A percentile compares a stretch with the other conserved stretches of the same genome.
Evolutionary conservation across 768 basidiomycete genomes (phyloP).

Genomic region (Candolleomyces efflorescens): DNA sequence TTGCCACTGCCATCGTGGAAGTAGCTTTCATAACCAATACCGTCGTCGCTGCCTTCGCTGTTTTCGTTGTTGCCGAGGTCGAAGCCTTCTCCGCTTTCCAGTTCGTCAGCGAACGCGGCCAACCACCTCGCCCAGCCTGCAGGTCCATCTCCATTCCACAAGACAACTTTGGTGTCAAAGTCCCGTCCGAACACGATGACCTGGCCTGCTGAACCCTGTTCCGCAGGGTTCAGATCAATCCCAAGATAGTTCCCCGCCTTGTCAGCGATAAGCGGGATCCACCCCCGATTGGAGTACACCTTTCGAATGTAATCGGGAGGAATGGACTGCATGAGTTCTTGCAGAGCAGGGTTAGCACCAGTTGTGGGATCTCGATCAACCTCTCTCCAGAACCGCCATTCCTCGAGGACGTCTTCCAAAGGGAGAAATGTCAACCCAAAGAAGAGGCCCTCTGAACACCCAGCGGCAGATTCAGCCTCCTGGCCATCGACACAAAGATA

Average conservation of each 20-base stretch:
- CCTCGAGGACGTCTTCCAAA: constrained; percentile 88
- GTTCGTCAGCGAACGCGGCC: constrained; percentile 83
- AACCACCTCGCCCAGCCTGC: constrained; percentile 96
- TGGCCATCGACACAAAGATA: constrained; percentile 90
- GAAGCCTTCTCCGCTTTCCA: constrained; percentile 87
- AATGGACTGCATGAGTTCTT: constrained; percentile 79
- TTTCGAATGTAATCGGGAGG: constrained; percentile 86
- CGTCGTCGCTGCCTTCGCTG: constrained; percentile 77
- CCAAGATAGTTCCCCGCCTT: constrained; percentile 96
- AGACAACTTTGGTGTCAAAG: constrained; percentile 95
- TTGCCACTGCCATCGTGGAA: constrained; percentile 78
- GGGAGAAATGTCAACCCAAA: constrained; percentile 94
- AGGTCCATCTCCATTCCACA: constrained; percentile 87
- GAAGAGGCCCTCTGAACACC: constrained; percentile 87
- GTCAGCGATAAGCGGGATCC: constrained; percentile 94
- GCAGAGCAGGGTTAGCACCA: constrained; percentile 71
- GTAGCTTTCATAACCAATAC: constrained; percentile 82
- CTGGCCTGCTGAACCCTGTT: constrained; percentile 75
- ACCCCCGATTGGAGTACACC: constrained; percentile 91
- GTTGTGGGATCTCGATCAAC: constrained; percentile 87
- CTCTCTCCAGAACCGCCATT: constrained; percentile 96
- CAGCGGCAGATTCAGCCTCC: constrained; percentile 84
- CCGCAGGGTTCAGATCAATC: constrained; percentile 86
- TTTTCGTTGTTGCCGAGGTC: constrained; percentile 65
- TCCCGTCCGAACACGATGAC: constrained; percentile 99